Evolutionary conservation across 2,329 filamentous ascomycete genomes (phyloP).

Genomic region (Fusarium sambucinum): DNA sequence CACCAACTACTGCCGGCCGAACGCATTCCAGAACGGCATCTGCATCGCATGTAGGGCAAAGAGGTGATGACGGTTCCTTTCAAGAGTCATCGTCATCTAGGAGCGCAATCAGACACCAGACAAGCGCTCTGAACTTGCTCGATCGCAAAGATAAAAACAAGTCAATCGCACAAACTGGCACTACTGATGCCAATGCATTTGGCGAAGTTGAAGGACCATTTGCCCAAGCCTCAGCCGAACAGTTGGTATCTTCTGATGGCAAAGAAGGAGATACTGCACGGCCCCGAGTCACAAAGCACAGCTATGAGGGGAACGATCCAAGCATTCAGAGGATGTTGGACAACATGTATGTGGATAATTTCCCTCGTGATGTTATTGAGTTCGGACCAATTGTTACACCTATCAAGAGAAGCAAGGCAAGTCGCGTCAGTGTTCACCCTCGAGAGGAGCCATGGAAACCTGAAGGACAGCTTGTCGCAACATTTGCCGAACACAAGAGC

Average conservation of each 20-base stretch:
- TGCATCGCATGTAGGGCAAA: constrained; percentile 42
- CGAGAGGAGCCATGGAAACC: constrained; percentile 78
- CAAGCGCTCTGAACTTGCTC: constrained; percentile 70
- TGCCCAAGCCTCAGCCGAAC: constrained; percentile 50
- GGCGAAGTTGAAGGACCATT: constrained; percentile 71
- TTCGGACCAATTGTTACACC: constrained; percentile 86
- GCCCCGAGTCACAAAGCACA: constrained; percentile 73
- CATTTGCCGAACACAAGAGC: constrained; percentile 87
- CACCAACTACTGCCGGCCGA: constrained; percentile 50
- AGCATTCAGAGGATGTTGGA: constrained; percentile 80
- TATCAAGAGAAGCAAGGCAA: constrained; percentile 67
- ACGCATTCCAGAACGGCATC: constrained; percentile 56
- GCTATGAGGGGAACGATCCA: constrained; percentile 84
- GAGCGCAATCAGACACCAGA: constrained; percentile 65
- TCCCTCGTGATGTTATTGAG: constrained; percentile 72
- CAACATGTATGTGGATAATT: constrained; percentile 82
- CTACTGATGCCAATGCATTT: constrained; percentile 69
- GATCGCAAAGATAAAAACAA: constrained; percentile 71
- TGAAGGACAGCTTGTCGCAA: constrained; percentile 84
- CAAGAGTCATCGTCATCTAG: constrained; percentile 58
- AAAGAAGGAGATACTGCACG: constrained; percentile 51
- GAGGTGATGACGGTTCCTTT: constrained; percentile 54
- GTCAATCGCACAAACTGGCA: constrained; percentile 69
- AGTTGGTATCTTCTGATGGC: constrained; percentile 42
- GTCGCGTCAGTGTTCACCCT: constrained; percentile 61